Base-by-base conservation (phyloP, 1,139 yeast genomes). In the Pichia sp. region DNA sequence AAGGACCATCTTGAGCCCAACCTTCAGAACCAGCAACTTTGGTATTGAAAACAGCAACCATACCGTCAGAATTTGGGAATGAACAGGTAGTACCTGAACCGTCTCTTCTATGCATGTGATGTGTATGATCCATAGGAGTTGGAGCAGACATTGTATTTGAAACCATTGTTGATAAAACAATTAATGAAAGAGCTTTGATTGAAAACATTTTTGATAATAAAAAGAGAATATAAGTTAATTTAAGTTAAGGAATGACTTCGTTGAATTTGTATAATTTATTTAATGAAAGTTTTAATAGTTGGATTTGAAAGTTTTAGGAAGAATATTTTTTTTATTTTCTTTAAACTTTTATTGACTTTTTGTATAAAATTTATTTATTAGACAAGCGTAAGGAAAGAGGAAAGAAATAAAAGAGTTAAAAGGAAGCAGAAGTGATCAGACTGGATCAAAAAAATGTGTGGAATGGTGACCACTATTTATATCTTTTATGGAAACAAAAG, bases 1-100 rank as follows among this genome's bases (percentile, higher is more conserved):
- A 89, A 45, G 75, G 67, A 63, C 84, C 87, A 68, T 87, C 93
- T 50, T 83, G 84, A 52, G 96, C 96, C 96, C 96, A 89, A 38
- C 96, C 96, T 45, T 77, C 91, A 63, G 87, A 86, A 30, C 67
- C 60, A 30, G 80, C 75, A 44, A 69, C 66, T 9, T 77, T 73
- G 47, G 88, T 83, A 50, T 57, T 57, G 36, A 41, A 49, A 19
- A 88, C 83, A 1, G 83, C 70, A 28, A 87, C 90, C 62, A 88
- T 74, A 18, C 88, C 90, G 41, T 73, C 73, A 60, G 77, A 72
- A 28, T 76, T 59, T 42, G 96, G 96, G 69, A 88, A 87, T 22
- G 76, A 60, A 69, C 95, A 87, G 29, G 83, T 79, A 30, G 70
- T 71, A 50, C 48, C 67, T 10, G 31, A 30, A 14, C 3, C 31